phyloP scores from a whole-genome alignment of 2,329 filamentous ascomycete genomes.

The Ophidiomyces ophidiicola region DNA sequence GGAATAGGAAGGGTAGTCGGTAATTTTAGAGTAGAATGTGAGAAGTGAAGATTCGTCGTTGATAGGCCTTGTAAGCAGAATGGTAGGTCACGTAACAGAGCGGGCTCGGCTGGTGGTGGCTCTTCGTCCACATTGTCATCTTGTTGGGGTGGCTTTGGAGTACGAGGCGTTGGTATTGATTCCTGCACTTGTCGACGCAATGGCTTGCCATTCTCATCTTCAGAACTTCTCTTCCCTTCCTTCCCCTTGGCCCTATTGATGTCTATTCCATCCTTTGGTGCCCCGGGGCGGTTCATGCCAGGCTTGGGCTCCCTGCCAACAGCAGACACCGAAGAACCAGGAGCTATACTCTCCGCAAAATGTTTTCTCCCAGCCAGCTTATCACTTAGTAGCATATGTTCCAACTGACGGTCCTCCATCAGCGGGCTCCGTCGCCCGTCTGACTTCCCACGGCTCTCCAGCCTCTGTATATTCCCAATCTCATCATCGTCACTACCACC shows the following conservation, averaged over 20 bases:
- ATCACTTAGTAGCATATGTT: constrained; percentile 27
- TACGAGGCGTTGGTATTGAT: constrained; percentile 5
- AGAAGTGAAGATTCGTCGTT: constrained; percentile 70
- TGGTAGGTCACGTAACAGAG: constrained; percentile 65
- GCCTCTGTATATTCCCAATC: background rate
- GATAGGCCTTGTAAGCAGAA: constrained; percentile 89
- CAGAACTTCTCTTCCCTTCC: constrained; percentile 15
- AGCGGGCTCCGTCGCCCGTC: constrained; percentile 25
- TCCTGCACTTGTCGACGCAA: constrained; percentile 8
- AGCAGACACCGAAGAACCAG: constrained; percentile 33
- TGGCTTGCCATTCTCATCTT: constrained; percentile 16
- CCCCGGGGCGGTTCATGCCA: constrained; percentile 1
- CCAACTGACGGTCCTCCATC: constrained; percentile 29
- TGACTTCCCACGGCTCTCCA: background rate
- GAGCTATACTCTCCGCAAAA: constrained; percentile 22
- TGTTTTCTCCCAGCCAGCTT: constrained; percentile 16
- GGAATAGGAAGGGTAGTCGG: constrained; percentile 71
- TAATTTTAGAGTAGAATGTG: constrained; percentile 57
- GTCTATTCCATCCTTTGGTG: constrained; percentile 4
- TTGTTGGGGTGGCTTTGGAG: constrained; percentile 15
- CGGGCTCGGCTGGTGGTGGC: constrained; percentile 42
- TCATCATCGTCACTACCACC: constrained; percentile 27
- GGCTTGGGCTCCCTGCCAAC: constrained; percentile 21
- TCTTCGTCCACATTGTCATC: constrained; percentile 8
- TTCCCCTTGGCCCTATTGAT: constrained; percentile 11